phyloP scores from a whole-genome alignment of 208 protist genomes.

The Wallacemonas sp. region DNA sequence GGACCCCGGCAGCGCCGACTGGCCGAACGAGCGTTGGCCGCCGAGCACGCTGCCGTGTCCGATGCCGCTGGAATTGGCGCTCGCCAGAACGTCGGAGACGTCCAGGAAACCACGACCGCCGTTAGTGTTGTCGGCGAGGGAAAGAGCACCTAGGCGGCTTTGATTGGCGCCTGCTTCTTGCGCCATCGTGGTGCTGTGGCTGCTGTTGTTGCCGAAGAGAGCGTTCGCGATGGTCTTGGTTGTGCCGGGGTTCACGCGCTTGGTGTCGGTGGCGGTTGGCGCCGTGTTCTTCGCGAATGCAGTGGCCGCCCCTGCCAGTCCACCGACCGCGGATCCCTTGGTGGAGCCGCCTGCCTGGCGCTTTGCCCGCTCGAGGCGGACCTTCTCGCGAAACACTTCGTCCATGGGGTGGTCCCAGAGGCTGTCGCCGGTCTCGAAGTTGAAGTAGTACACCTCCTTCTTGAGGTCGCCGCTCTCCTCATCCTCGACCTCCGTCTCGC shows the following conservation, averaged over 20 bases:
- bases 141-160: conserved; percentile 11
- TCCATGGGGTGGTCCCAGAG: conserved; percentile 95
- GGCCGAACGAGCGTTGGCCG: background rate
- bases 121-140: background rate
- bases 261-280: background rate
- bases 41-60: background rate
- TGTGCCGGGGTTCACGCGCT: background rate
- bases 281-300: background rate
- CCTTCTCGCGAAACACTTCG: conserved; percentile 77
- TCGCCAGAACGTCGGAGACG: conserved; percentile 13
- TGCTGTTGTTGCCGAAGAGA: conserved; percentile 18
- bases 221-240: conserved; percentile 44
- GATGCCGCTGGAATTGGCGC: background rate
- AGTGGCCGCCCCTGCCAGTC: background rate
- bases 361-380: conserved; percentile 52
- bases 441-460: conserved; percentile 95
- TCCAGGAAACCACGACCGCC: conserved; percentile 1
- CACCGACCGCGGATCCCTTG: background rate
- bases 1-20: background rate
- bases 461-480: background rate
- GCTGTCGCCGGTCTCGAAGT: conserved; percentile 89
- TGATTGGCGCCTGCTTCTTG: no score
- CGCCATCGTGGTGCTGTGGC: background rate
- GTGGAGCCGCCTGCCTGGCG: background rate
- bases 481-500: conserved; percentile 80